phyloP scores from a whole-genome alignment of 257 asterid species.

The Solanum acaule region DNA sequence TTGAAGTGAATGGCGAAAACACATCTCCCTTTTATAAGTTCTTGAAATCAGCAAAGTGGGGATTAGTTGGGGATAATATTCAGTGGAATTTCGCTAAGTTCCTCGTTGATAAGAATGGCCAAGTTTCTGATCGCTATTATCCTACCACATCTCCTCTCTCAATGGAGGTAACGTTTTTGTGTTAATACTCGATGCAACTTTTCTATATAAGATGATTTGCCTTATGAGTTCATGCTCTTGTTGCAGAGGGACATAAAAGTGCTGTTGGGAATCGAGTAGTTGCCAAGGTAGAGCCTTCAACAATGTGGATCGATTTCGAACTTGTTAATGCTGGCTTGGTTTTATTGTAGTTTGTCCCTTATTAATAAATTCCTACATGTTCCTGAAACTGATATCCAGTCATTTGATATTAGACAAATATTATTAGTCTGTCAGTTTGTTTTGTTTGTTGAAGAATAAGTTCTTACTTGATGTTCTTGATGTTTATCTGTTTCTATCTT shows the following conservation, averaged over 20 bases:
- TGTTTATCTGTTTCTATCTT: too few relatives aligned
- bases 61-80: constrained; percentile 62
- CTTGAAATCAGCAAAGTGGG: constrained; percentile 76
- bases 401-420: background rate
- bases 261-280: background rate
- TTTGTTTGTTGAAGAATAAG: background rate
- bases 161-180: constrained; percentile 30
- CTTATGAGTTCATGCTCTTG: background rate
- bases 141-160: constrained; percentile 79
- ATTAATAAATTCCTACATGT: background rate
- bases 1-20: constrained; percentile 68
- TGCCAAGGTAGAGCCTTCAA: background rate
- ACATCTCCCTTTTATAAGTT: constrained; percentile 70
- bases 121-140: constrained; percentile 60
- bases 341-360: background rate
- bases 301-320: background rate
- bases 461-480: background rate
- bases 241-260: background rate
- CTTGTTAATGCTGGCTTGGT: background rate
- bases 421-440: background rate
- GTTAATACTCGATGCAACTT: background rate
- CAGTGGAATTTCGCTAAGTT: constrained; percentile 91
- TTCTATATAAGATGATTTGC: background rate
- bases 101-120: constrained; percentile 68
- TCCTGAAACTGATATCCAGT: background rate